Evolutionary conservation across 108 stramenopile species (phyloP), one percentile per base, ranked within the genome.

Genomic region (Nannochloropsis oceanica): DNA sequence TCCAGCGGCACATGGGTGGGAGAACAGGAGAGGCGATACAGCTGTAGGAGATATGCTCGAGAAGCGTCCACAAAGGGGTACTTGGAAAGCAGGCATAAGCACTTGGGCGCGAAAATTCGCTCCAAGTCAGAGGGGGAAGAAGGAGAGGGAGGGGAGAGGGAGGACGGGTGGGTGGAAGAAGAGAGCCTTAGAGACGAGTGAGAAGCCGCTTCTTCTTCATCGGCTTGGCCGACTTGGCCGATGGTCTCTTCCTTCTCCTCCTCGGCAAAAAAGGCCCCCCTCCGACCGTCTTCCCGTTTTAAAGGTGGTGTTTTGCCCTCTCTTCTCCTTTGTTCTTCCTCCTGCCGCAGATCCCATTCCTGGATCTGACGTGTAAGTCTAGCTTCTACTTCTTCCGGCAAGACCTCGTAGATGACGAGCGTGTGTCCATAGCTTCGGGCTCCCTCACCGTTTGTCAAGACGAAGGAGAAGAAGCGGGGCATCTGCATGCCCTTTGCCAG

Each of bases 1-100:
- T 91, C 90, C 43, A 91, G 43, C 8, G 90, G 90, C 3, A 91
- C 79, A 59, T 27, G 82, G 25, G 43, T 84, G 24, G 89, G 89
- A 43, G 85, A 86, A 42, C 85, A 83, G 22, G 85, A 86, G 73
- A 89, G 79, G 20, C 85, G 80, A 34, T 86, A 89, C 44, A 89
- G 85, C 79, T 89, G 85, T 27, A 83, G 79, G 44, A 89, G 82
- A 85, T 85, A 89, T 82, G 85, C 85, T 43, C 85, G 82, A 84
- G 82, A 89, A 13, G 82, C 79, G 24, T 27, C 73, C 22, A 86
- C 83, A 50, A 82, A 82, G 27, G 89, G 89, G 85, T 85, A 89
- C 8, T 81, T 79, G 50, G 82, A 83, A 18, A 89, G 85, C 24
- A 89, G 83, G 44, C 85, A 86, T 0, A 89, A 83, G 83, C 89